Conservation (phyloP, 345 rosid species). For the Gossypium bickii region DNA sequence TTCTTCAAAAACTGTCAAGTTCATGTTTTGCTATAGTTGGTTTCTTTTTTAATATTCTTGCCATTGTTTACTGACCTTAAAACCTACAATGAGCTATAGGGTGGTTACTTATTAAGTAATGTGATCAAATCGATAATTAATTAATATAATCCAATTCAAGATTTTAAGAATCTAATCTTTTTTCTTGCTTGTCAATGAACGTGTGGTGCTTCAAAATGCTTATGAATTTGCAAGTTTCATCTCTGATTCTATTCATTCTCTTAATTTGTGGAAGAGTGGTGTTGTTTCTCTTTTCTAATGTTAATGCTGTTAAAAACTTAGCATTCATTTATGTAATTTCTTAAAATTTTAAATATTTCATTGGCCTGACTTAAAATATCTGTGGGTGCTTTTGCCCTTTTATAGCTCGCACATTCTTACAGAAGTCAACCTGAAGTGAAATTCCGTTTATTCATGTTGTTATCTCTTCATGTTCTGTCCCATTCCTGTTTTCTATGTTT, state of each 20-base stretch:
- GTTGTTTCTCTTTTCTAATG: not conserved
- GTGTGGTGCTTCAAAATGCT: not conserved
- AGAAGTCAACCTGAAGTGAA: not conserved
- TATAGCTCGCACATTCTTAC: not conserved
- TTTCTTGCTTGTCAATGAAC: not conserved
- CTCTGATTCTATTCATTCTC: not conserved
- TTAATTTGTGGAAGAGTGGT: not conserved
- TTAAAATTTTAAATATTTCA: not conserved
- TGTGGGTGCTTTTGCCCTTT: not conserved
- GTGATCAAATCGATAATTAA: not conserved
- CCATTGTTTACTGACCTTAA: not conserved
- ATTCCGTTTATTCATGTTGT: not conserved
- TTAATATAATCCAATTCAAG: not conserved
- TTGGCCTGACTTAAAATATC: not conserved
- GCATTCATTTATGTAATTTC: not conserved
- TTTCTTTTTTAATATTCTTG: not conserved
- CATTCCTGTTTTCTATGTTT: not conserved
- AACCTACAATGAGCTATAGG: not conserved
- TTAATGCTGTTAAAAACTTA: not conserved
- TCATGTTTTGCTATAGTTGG: not conserved
- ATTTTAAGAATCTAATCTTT: not conserved
- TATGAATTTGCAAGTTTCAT: not conserved
- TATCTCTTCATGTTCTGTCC: not conserved
- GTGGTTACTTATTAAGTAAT: not conserved
- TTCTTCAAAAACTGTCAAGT: not conserved